A percentile compares a stretch with the other conserved stretches of the same genome.
These are phyloP conservation scores for Phoma sp. DNA, from an alignment of 2,329 filamentous ascomycete genomes.

Conservation along the genomic window DNA sequence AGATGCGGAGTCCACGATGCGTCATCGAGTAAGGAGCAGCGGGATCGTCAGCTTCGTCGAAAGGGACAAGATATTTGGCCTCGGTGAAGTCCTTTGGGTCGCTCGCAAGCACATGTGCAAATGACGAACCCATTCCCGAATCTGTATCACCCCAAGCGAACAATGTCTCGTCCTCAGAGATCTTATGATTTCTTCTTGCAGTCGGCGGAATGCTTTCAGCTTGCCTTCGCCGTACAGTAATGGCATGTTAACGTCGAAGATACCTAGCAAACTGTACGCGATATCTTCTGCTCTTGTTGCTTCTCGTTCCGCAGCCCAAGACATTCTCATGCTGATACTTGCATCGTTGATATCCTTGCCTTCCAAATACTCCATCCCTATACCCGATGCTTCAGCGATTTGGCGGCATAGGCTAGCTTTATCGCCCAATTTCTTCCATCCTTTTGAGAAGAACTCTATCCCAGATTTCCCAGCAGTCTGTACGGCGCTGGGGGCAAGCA, in stretches of 20 bases:
- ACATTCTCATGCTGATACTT: conserved; percentile 26
- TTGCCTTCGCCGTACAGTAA: conserved; percentile 27
- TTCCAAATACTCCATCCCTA: conserved; percentile 9
- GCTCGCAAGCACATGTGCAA: conserved; percentile 17
- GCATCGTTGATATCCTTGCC: conserved; percentile 5
- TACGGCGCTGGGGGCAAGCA: conserved; percentile 19
- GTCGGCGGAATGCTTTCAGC: conserved; percentile 18
- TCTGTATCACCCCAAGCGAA: conserved; percentile 24
- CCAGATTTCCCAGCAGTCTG: not conserved
- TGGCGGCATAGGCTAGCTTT: not conserved
- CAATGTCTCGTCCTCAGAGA: conserved; percentile 24
- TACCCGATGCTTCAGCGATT: conserved; percentile 9
- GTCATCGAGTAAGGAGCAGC: conserved; percentile 18
- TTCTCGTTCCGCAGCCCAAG: conserved; percentile 25
- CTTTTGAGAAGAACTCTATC: conserved; percentile 17
- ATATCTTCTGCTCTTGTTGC: conserved; percentile 29
- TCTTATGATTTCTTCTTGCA: conserved; percentile 36
- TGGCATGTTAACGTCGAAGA: conserved; percentile 30
- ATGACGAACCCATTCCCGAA: not conserved
- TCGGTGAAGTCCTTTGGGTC: conserved; percentile 18
- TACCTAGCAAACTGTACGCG: conserved; percentile 28
- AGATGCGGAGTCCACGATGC: conserved; percentile 21
- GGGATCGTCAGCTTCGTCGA: conserved; percentile 13
- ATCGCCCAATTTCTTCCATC: conserved; percentile 15
- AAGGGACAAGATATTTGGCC: conserved; percentile 13